Evolutionary conservation across 2,329 filamentous ascomycete species (phyloP).

Genomic region (Aspergillus viridinutans): DNA sequence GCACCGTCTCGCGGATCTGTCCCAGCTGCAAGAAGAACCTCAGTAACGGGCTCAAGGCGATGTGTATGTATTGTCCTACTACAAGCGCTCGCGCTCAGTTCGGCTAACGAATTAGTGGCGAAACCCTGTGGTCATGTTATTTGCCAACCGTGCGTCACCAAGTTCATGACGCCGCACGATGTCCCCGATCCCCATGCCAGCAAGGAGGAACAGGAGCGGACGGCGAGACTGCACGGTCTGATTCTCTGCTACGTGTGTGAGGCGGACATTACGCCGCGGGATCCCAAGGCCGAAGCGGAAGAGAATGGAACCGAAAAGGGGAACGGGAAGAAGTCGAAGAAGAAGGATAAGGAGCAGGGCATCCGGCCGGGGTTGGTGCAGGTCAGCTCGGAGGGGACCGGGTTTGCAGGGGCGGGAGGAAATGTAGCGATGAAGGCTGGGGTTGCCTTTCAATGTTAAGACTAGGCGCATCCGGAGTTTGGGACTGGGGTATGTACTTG

Average conservation of each 20-base stretch:
- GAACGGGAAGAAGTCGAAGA: conserved; percentile 31
- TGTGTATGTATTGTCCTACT: conserved; percentile 43
- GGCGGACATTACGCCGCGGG: conserved; percentile 59
- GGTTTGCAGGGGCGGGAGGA: conserved; percentile 82
- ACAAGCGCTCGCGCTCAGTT: background rate
- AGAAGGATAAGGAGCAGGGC: conserved; percentile 48
- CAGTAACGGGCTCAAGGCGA: conserved; percentile 75
- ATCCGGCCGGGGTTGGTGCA: conserved; percentile 70
- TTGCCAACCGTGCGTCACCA: conserved; percentile 76
- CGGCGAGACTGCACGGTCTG: conserved; percentile 35
- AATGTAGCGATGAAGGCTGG: conserved; percentile 76
- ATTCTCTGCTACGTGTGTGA: conserved; percentile 85
- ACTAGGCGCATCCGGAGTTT: background rate
- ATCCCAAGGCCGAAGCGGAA: conserved; percentile 21
- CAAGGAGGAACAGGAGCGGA: conserved; percentile 44
- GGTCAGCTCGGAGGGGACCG: conserved; percentile 81
- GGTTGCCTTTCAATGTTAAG: conserved; percentile 76
- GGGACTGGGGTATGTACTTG: background rate
- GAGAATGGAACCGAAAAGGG: conserved; percentile 12
- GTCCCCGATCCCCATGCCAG: conserved; percentile 58
- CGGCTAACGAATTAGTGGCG: conserved; percentile 49
- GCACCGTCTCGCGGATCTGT: conserved; percentile 55
- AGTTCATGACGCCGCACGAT: conserved; percentile 66
- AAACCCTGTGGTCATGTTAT: conserved; percentile 90
- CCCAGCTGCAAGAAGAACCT: conserved; percentile 81